Conservation (phyloP, 129 eudicot species). For the Chrysanthemum lavandulifolium region DNA sequence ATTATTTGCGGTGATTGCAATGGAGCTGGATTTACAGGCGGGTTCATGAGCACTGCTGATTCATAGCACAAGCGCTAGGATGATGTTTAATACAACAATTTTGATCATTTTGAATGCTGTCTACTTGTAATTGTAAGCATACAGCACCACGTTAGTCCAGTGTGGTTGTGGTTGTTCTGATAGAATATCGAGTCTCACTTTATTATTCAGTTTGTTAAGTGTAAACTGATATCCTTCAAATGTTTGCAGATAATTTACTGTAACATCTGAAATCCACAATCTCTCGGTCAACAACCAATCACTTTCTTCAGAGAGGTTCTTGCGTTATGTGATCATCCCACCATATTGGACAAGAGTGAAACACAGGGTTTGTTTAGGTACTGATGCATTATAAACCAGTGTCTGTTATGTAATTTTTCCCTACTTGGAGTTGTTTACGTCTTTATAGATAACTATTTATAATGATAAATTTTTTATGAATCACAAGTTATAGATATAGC, state of each 20-base stretch:
- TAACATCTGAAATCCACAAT: conserved; percentile 85
- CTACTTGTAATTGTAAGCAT: neutral
- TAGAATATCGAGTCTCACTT: conserved; percentile 12
- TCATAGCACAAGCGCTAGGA: neutral
- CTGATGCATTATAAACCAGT: conserved; percentile 8
- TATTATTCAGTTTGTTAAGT: conserved; percentile 14
- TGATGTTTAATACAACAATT: conserved; percentile 13
- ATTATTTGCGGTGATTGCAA: conserved; percentile 75
- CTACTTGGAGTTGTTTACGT: no score
- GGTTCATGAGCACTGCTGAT: conserved; percentile 67
- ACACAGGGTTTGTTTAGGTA: conserved; percentile 96
- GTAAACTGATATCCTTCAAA: neutral
- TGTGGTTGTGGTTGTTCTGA: conserved; percentile 8
- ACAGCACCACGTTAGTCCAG: conserved; percentile 5
- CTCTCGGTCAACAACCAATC: conserved; percentile 94
- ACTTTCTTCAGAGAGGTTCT: conserved; percentile 94
- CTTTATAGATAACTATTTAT: no score
- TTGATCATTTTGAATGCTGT: conserved; percentile 13
- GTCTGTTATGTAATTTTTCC: neutral
- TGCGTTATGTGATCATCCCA: conserved; percentile 95
- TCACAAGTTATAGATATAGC: conserved; percentile 51
- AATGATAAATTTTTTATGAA: conserved; percentile 10
- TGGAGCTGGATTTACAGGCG: conserved; percentile 84
- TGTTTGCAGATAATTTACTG: no score
- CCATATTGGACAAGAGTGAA: conserved; percentile 84